Evolutionary conservation across 2,329 filamentous ascomycete species (phyloP).

Genomic region (Paecilomyces variotii): DNA sequence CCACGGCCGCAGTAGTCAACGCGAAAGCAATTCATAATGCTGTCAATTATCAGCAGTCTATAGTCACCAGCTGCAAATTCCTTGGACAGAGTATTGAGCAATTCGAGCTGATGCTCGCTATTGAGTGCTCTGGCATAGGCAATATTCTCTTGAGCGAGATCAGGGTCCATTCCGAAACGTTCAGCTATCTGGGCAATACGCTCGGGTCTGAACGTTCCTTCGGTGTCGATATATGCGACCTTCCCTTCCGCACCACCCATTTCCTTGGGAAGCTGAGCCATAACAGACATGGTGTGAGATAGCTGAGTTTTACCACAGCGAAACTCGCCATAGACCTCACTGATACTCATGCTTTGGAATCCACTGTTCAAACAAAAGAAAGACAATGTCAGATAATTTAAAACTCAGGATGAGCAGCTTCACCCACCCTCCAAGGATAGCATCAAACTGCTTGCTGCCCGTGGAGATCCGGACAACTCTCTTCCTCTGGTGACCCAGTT

Average conservation of each 20-base stretch:
- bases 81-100: constrained; percentile 53
- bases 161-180: constrained; percentile 54
- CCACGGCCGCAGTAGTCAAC: constrained; percentile 60
- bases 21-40: constrained; percentile 62
- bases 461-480: constrained; percentile 59
- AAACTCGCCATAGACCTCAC: constrained; percentile 41
- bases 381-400: neutral
- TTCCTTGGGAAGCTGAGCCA: constrained; percentile 48
- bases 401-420: neutral
- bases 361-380: constrained; percentile 37
- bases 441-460: constrained; percentile 61
- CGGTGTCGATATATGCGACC: constrained; percentile 61
- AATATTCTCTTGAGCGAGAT: constrained; percentile 58
- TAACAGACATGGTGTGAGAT: constrained; percentile 60
- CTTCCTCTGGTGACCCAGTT: constrained; percentile 55
- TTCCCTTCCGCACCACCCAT: constrained; percentile 61
- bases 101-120: constrained; percentile 58
- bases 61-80: constrained; percentile 58
- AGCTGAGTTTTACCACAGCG: constrained; percentile 62
- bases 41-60: constrained; percentile 60
- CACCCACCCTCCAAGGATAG: constrained; percentile 53
- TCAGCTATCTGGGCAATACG: constrained; percentile 60
- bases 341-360: constrained; percentile 64
- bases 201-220: constrained; percentile 60
- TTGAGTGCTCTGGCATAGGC: constrained; percentile 57